Evolutionary conservation across 2,329 filamentous ascomycete genomes (phyloP).

Genomic region (Annulohypoxylon truncatum): DNA sequence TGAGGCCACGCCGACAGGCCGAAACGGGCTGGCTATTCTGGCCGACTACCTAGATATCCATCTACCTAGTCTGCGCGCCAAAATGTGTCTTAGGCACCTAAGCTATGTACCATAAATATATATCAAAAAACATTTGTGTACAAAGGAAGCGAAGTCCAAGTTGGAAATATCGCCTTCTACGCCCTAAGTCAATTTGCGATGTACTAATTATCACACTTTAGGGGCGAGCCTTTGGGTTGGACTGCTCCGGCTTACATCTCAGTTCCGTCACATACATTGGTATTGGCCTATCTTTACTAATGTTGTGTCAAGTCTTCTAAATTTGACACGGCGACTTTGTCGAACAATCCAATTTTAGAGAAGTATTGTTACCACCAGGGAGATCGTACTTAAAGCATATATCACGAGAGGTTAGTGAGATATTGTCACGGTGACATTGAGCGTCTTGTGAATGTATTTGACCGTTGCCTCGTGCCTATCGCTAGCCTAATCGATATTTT

Average conservation of each 20-base stretch:
- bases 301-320: not conserved
- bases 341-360: too few relatives aligned
- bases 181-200: not conserved
- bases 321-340: too few relatives aligned
- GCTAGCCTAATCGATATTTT: not conserved
- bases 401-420: not conserved
- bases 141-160: not conserved
- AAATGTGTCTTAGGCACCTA: not conserved
- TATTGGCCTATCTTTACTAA: not conserved
- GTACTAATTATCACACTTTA: not conserved
- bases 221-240: not conserved
- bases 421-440: not conserved
- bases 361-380: too few relatives aligned
- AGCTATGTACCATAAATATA: conserved; percentile 11
- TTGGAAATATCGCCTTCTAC: not conserved
- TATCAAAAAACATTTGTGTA: not conserved
- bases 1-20: too few relatives aligned
- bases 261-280: not conserved
- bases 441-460: not conserved
- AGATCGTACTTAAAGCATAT: not conserved
- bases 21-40: too few relatives aligned
- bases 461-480: not conserved
- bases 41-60: not conserved
- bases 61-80: not conserved
- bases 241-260: not conserved